Base-by-base conservation (phyloP, 2,329 filamentous ascomycete species). In the Colletotrichum camelliae region DNA sequence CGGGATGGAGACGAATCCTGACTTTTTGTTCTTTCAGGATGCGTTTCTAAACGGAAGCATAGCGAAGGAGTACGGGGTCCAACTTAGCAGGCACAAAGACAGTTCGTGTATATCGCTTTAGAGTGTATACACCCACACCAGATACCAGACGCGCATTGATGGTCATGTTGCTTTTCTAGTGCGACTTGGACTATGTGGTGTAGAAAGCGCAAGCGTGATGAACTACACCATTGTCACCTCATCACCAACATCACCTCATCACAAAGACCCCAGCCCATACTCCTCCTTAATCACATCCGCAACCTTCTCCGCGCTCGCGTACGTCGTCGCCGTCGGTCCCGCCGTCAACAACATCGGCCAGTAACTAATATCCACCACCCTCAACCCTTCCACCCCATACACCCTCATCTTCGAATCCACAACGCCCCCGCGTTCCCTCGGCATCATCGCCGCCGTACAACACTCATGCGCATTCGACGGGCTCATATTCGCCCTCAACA, bases 371-470 rank as follows among this genome's bases (percentile, higher is more conserved):
- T 78, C 77, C 5, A 77, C 61, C 2, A 78, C 77, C 27, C 74
- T 58, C 27, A 78, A 7, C 4, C 66, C 64, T 21, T 64, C 37
- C 1, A 75, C 57, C 7, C 70, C 77, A 29, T 78, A 77, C 35
- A 78, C 77, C 21, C 67, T 48, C 55, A 78, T 71, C 61, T 74
- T 55, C 33, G 77, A 60, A 35, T 74, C 77, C 37, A 78, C 77
- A 13, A 78, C 77, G 7, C 77, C 77, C 24, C 77, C 77, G 18
- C 62, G 65, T 37, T 78, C 77, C 57, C 58, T 37, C 12, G 77
- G 77, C 72, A 77, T 70, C 72, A 78, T 78, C 12, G 77, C 77
- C 33, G 77, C 76, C 18, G 77, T 78, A 13, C 72, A 74, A 35
- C 67, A 74, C 39, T 60, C 12, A 24, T 74, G 73, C 39, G 61